Evolutionary conservation across 1,139 yeast species (phyloP), one percentile per base, ranked within the genome.

Genomic region (Geotrichum reessii): DNA sequence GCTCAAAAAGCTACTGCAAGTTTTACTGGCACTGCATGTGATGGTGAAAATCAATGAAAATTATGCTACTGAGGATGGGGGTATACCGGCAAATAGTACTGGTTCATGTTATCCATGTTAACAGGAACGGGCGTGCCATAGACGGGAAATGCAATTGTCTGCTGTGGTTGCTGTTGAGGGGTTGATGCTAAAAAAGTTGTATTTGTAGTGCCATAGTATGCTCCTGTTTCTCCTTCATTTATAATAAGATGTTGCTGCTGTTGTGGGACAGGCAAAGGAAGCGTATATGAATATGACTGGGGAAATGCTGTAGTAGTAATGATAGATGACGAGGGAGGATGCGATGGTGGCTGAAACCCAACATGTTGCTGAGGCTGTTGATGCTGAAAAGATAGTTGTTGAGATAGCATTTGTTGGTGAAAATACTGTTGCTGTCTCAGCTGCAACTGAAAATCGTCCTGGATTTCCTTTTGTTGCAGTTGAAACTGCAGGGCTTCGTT

Each of bases 361-460:
- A 37, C 14, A n/a, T 42, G 50, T 3, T 44, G 55, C 21, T 56
- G 58, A 4, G 7, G 50, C 4, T 31, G 42, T 17, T 31, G 47
- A 37, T 47, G 56, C 33, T 49, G 58, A 28, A 42, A 49, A 11
- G 55, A 47, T 17, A 24, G 44, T n/a, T 53, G 52, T 14, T 40
- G 50, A 11, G 51, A 46, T 21, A 53, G 27, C 14, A 48, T 8
- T 17, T 50, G 49, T 21, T 55, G 58, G 5, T 55, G 57, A 17
- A 44, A n/a, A 28, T 12, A 27, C 28, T 50, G 52, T 31, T 56
- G 58, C 17, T 52, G 50, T 33, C 19, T 40, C 21, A 22, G 49
- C 47, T 48, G 49, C 12, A 37, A 17, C n/a, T 53, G 56, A 14
- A 53, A 28, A 17, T 53, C 47, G 33, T 31, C 21, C 33, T 56